Conservation (phyloP, 176 grass and related monocot species). For the Triticum turgidum region DNA sequence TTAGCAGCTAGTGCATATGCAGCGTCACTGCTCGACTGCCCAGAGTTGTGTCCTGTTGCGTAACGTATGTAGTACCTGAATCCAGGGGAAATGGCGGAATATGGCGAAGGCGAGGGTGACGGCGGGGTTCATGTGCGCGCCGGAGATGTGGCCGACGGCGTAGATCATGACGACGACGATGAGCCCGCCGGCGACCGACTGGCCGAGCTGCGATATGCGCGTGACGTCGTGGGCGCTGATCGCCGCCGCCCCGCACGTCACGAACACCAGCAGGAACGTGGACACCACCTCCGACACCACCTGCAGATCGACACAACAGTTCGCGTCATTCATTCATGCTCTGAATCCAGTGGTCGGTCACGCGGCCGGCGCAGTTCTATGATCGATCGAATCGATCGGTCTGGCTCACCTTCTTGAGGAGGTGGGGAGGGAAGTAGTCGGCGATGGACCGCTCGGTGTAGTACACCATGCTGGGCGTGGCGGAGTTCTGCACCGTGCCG, state of each 20-base stretch:
- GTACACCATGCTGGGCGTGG: constrained; percentile 14
- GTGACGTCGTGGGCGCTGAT: constrained; percentile 39
- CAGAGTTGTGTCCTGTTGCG: not conserved
- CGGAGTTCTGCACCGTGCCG: constrained; percentile 43
- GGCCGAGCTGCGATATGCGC: constrained; percentile 81
- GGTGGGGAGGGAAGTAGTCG: constrained; percentile 71
- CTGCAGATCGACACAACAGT: constrained; percentile 23
- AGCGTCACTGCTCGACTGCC: not conserved
- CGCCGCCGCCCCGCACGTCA: constrained; percentile 72
- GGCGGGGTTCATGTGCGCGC: constrained; percentile 99
- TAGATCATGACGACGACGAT: constrained; percentile 99
- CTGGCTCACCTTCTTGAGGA: constrained; percentile 64
- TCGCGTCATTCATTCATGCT: not conserved
- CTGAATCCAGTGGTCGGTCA: not conserved
- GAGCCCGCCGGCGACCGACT: constrained; percentile 84
- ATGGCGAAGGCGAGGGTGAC: constrained; percentile 93
- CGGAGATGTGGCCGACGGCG: constrained; percentile 92
- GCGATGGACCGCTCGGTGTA: constrained; percentile 27
- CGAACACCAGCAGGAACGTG: constrained; percentile 94
- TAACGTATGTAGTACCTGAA: constrained; percentile 63
- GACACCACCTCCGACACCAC: constrained; percentile 78
- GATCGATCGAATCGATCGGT: not conserved
- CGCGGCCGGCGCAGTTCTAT: not conserved
- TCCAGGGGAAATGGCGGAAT: constrained; percentile 85
- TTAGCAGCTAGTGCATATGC: not conserved